Base-by-base conservation (phyloP, 2,329 filamentous ascomycete species). In the Triangularia setosa region DNA sequence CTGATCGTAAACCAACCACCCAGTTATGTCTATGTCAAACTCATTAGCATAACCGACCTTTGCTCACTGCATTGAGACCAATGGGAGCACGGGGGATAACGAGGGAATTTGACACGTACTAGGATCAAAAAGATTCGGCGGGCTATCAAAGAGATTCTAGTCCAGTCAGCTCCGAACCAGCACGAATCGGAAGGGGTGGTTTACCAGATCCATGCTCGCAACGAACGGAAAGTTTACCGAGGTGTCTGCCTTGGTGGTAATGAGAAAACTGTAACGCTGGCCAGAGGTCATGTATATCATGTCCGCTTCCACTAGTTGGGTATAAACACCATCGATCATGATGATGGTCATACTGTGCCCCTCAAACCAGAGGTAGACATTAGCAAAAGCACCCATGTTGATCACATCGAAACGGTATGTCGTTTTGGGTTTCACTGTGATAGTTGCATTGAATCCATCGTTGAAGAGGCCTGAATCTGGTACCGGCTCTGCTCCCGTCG, bases 381-480 rank as follows among this genome's bases (percentile, higher is more conserved):
- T 83, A 1, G 86, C 84, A 76, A 92, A 93, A 16, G 89, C 90
- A 14, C 87, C 90, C 21, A 92, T 84, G 70, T 92, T 92, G 69
- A 92, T 80, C 64, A 93, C 79, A 53, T 88, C 87, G 70, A 94
- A 82, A 8, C 92, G 78, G 64, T 93, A 93, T 0, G 88, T 93
- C 71, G 86, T 91, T 2, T 84, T 84, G 0, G 90, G 86, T 68
- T 87, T 70, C 2, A 93, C 83, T 0, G 80, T 69, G 40, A 92
- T 76, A 2, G 78, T 83, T 2, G 87, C 75, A 63, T 89, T 83
- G 64, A 83, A 81, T 0, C 85, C 87, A 67, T 93, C 90, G 71
- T 93, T 92, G 74, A 92, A 83, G 53, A 93, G 79, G 1, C 87
- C 85, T 4, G 86, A 80, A 44, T 92, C 77, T 0, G 90, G 90